Base-by-base conservation (phyloP, 805 yeast species). In the Starmerella vaccinii region DNA sequence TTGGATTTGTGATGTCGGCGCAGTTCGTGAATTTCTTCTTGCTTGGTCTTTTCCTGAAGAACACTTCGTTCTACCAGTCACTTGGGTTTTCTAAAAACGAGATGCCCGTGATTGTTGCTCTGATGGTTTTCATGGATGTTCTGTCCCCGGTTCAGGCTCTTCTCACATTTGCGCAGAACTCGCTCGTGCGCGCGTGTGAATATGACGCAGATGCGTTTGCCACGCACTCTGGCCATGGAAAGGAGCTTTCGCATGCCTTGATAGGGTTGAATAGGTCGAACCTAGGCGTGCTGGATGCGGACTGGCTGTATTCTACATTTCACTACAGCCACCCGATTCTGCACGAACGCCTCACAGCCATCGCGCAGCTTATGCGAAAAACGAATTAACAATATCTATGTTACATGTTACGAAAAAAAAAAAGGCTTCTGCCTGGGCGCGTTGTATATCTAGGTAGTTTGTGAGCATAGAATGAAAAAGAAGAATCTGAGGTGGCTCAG, bases 191-290 rank as follows among this genome's bases (percentile, higher is more conserved):
- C 76, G 77, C 79, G 59, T 84, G 83, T 60, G 99, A 92, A 70
- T 92, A 81, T 63, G 87, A 92, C 69, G 97, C 99, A 16, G 98
- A 90, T 66, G 79, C 74, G 55, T 88, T 76, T 65, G 96, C 97
- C 16, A 80, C 79, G 50, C 71, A 74, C 45, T 76, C 80, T 58
- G 95, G 95, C 23, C 81, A 80, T 64, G 73, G 84, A 8, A 71
- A 75, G 29, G 80, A 80, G 47, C 76, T 92, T 64, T 76, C 83
- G 47, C 71, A 71, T 49, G 81, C 95, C 1, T 75, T 92, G 63
- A 81, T 86, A 63, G 79, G 76, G 56, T 70, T 92, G 56, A 84
- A 82, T 62, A 79, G 79, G 60, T 84, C 87, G 63, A 90, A 92
- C 67, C 76, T 92, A 64, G 74, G 86, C 51, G 76, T 88, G n/a